These are phyloP conservation scores for Rhodomyrtus psidioides DNA, from an alignment of 441 rosid genomes.

Conservation along the genomic window DNA sequence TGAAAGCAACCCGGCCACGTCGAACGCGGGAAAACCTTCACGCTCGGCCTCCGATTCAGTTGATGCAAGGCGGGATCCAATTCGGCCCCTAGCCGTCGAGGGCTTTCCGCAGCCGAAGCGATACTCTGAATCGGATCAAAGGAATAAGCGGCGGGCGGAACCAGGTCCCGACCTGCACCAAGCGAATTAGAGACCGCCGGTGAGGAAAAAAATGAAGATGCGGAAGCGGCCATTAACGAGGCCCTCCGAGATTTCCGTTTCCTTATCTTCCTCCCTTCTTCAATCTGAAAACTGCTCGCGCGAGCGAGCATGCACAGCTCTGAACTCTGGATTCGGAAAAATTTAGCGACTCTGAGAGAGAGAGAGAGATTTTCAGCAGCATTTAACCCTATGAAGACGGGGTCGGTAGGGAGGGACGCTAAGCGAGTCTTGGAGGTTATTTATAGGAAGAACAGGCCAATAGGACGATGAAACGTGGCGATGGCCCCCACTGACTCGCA, in stretches of 20 bases:
- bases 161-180: slow-evolving; percentile 99
- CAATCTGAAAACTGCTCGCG: neutral
- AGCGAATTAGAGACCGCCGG: slow-evolving; percentile 98
- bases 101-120: slow-evolving; percentile 7
- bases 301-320: neutral
- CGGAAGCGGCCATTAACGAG: neutral
- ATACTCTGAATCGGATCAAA: slow-evolving; percentile 2
- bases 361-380: neutral
- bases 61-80: slow-evolving; percentile 99
- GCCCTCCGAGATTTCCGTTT: neutral
- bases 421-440: neutral
- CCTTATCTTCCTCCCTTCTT: neutral
- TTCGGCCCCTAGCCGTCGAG: slow-evolving; percentile 11
- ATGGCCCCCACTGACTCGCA: no score
- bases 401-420: neutral
- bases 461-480: neutral
- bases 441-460: neutral
- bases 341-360: neutral
- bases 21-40: slow-evolving; percentile 20
- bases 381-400: neutral
- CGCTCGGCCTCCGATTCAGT: slow-evolving; percentile 97
- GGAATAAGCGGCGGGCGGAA: slow-evolving; percentile 2
- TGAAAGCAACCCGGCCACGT: neutral
- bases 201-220: neutral
- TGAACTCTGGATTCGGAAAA: neutral